These are phyloP conservation scores for Daldinia sp. DNA, from an alignment of 2,329 filamentous ascomycete genomes.

Conservation along the genomic window DNA sequence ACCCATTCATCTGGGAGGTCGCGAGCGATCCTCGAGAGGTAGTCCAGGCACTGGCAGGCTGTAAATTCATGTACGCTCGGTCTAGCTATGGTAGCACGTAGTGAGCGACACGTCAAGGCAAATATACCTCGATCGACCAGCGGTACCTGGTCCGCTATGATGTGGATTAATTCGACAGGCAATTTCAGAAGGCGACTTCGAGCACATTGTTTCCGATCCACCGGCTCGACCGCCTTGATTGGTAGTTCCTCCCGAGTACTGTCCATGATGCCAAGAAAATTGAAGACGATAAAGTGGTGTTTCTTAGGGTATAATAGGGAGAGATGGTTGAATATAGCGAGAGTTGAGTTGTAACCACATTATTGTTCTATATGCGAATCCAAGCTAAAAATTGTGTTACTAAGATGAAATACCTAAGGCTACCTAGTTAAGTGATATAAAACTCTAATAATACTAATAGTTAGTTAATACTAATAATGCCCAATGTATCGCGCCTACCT, in stretches of 20 bases:
- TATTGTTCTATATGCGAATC: neutral
- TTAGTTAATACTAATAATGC: no score
- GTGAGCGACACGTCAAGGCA: constrained; percentile 9
- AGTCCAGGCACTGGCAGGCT: constrained; percentile 2
- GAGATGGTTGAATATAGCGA: neutral
- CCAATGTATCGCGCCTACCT: no score
- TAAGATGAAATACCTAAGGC: no score
- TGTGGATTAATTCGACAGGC: constrained; percentile 4
- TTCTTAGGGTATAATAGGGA: neutral
- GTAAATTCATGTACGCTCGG: neutral
- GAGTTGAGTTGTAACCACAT: neutral
- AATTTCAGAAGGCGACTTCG: neutral
- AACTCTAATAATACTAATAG: no score
- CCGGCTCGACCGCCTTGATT: neutral
- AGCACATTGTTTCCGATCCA: neutral
- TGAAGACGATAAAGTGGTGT: neutral
- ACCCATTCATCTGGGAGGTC: constrained; percentile 8
- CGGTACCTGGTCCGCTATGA: neutral
- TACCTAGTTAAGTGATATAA: no score
- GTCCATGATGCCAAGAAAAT: neutral
- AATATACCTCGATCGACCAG: neutral
- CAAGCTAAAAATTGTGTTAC: neutral
- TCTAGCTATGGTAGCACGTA: neutral
- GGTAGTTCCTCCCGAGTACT: neutral
- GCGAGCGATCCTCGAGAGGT: constrained; percentile 9